A percentile compares a stretch with the other conserved stretches of the same genome.
phyloP scores from a whole-genome alignment of 2,329 filamentous ascomycete species.

The Cadophora malorum region DNA sequence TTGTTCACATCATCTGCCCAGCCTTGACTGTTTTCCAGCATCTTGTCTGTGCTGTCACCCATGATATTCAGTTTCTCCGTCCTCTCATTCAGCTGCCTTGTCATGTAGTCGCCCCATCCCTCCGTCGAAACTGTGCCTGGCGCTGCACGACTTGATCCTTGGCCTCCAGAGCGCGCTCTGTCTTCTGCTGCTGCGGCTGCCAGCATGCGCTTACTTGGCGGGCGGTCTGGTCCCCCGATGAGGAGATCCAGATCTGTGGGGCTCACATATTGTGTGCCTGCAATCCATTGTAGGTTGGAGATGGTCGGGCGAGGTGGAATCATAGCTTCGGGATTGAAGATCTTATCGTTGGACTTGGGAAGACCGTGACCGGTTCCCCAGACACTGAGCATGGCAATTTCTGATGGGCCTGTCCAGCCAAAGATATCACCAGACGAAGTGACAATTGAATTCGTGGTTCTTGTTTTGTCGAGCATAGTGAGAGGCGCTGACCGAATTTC shows the following conservation, averaged over 20 bases:
- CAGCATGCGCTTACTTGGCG: conserved; percentile 86
- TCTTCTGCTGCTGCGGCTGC: conserved; percentile 80
- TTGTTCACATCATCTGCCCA: conserved; percentile 91
- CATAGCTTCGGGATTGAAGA: conserved; percentile 78
- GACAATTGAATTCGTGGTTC: conserved; percentile 73
- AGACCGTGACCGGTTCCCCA: conserved; percentile 78
- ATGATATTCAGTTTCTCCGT: conserved; percentile 86
- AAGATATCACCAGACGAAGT: conserved; percentile 82
- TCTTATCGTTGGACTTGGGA: conserved; percentile 69
- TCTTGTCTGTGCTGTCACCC: conserved; percentile 82
- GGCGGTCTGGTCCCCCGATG: conserved; percentile 87
- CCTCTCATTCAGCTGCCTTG: conserved; percentile 84
- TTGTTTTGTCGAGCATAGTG: conserved; percentile 73
- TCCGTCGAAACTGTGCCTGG: conserved; percentile 52
- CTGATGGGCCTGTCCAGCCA: conserved; percentile 87
- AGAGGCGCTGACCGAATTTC: conserved; percentile 77
- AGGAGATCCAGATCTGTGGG: conserved; percentile 87
- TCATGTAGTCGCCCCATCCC: conserved; percentile 80
- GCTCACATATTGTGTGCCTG: conserved; percentile 90
- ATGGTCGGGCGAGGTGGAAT: conserved; percentile 88
- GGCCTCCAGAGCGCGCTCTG: conserved; percentile 53
- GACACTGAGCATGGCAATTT: conserved; percentile 81
- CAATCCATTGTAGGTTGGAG: conserved; percentile 94
- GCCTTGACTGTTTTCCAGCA: conserved; percentile 80
- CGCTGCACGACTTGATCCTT: conserved; percentile 40